Conservation (phyloP, 1,139 yeast genomes). For the Magnusiomyces suaveolens region DNA sequence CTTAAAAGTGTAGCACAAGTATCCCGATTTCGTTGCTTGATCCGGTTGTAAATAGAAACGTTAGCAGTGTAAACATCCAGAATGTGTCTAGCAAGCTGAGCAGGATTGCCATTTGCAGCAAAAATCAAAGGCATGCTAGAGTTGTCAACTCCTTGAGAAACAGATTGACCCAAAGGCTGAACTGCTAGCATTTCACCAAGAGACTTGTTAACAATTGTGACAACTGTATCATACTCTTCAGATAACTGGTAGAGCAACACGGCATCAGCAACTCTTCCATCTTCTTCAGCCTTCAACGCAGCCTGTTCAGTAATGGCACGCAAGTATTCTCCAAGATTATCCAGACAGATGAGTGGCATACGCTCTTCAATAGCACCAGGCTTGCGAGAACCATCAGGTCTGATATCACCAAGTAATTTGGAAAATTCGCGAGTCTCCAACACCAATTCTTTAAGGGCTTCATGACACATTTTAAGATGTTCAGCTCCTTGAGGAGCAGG, state of each 20-base stretch:
- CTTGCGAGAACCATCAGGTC: constrained; percentile 61
- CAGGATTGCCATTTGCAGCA: constrained; percentile 33
- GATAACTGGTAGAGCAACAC: constrained; percentile 77
- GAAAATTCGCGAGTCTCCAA: constrained; percentile 80
- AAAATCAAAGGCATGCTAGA: constrained; percentile 25
- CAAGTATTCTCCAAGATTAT: constrained; percentile 45
- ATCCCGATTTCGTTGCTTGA: constrained; percentile 34
- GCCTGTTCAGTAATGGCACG: constrained; percentile 72
- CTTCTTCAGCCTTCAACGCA: constrained; percentile 82
- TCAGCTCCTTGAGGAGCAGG: constrained; percentile 21
- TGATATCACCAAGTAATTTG: constrained; percentile 69
- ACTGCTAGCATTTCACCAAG: constrained; percentile 72
- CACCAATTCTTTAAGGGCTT: constrained; percentile 73
- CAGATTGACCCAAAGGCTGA: constrained; percentile 60
- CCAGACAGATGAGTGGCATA: constrained; percentile 54
- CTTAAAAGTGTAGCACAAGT: constrained; percentile 57
- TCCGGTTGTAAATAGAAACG: constrained; percentile 28
- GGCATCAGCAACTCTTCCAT: constrained; percentile 83
- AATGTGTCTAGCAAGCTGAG: constrained; percentile 34
- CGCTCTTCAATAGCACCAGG: constrained; percentile 84
- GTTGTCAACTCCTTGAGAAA: constrained; percentile 24
- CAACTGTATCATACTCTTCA: constrained; percentile 82
- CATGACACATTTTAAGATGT: constrained; percentile 52
- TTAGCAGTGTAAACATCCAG: constrained; percentile 31
- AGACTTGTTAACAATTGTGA: constrained; percentile 61